Base-by-base conservation (phyloP, 140 eudicot species). In the Erigeron philadelphicus region DNA sequence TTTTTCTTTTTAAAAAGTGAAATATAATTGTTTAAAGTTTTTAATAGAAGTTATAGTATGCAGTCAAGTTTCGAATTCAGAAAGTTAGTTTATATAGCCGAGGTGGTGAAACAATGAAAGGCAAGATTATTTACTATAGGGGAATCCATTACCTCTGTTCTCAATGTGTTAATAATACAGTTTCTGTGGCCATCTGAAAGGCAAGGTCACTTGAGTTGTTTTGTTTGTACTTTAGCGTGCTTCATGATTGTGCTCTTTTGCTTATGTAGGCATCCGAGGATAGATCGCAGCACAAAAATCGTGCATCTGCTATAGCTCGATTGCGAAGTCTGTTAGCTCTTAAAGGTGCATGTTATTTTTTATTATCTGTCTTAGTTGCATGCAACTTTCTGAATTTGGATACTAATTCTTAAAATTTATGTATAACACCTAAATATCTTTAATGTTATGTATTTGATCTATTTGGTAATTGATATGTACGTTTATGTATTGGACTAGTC, bases 271-370 rank as follows among this genome's bases (percentile, higher is more conserved):
- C 97, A 64, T 78, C 80, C 1, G 98, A 91, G 72, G 98, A 91
- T 78, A 85, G 98, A 66, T 91, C 98, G 6, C 98, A 91, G 63
- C 98, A 91, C 72, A 88, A 72, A 78, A 91, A 91, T 46, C 92
- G 98, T 42, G 89, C 95, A 44, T 81, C 95, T 62, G 96, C 98
- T 3, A 69, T 92, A 63, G 66, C 85, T 79, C 88, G 98, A 61
- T 67, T 92, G 77, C 95, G 98, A 2, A 75, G 80, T 55, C 74
- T 80, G 19, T 55, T 92, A 78, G 98, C 98, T 79, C 92, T 92
- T 67, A 86, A 81, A 88, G 95, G 98, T 92, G 42, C 55, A 18
- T 41, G 31, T 61, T 61, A 35, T 55, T 49, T 76, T 48, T 19
- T 41, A 31, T 31, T 31, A 4, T 31, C 38, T 31, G 38, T 31